These are phyloP conservation scores for Pleurotus ostreatus DNA, from an alignment of 768 basidiomycete species.

Conservation along the genomic window DNA sequence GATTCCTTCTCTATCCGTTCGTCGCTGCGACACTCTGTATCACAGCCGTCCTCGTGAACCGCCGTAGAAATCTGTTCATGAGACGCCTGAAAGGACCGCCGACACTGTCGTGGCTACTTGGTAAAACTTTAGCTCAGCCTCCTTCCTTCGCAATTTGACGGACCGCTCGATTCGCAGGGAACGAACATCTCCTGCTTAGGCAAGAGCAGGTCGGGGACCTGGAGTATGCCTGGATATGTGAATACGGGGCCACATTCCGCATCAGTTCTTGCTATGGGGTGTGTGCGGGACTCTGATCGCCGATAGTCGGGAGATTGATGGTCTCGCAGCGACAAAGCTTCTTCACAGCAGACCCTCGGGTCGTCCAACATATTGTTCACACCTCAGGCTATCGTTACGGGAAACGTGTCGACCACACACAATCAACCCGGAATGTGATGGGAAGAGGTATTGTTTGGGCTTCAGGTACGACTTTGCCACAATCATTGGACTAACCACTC, in stretches of 20 bases:
- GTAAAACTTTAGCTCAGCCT: not conserved
- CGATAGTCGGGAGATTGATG: not conserved
- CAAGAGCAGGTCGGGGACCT: constrained; percentile 25
- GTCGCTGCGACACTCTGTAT: not conserved
- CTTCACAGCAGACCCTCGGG: constrained; percentile 28
- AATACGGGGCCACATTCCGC: constrained; percentile 22
- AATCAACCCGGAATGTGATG: constrained; percentile 14
- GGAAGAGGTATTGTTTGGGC: constrained; percentile 25
- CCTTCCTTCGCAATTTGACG: not conserved
- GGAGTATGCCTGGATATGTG: constrained; percentile 20
- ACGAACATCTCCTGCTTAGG: constrained; percentile 15
- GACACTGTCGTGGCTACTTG: not conserved
- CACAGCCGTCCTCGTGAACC: not conserved
- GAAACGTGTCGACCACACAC: constrained; percentile 17
- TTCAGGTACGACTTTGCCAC: constrained; percentile 16
- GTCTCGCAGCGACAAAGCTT: constrained; percentile 21
- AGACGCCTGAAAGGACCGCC: not conserved
- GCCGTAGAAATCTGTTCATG: not conserved
- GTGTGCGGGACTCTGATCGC: not conserved
- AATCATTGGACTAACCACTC: too few relatives aligned
- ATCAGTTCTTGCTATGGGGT: constrained; percentile 6
- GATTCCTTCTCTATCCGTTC: not conserved
- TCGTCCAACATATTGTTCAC: constrained; percentile 26
- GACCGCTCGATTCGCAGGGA: constrained; percentile 14
- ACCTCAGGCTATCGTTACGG: constrained; percentile 26